Evolutionary conservation across 495 filamentous ascomycete genomes (phyloP), one percentile per base, ranked within the genome.

Genomic region (Hypomontagnella submonticulosa): DNA sequence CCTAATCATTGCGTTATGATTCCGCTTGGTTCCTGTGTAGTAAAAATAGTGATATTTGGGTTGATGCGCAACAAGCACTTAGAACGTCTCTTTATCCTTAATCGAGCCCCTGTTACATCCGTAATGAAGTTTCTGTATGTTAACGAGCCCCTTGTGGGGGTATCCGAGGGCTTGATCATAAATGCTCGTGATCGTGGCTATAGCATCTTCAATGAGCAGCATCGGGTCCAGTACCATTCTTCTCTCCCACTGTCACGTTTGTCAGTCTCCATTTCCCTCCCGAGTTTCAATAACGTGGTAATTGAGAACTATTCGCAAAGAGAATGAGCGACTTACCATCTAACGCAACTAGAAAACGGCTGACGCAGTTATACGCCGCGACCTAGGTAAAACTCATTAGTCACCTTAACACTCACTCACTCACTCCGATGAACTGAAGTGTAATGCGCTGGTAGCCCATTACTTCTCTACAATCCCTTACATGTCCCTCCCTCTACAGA

Each of bases 331-430:
- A 78, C 82, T 77, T 66, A 79, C 93, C 90, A 77, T 94, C 89
- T 63, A 97, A 71, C 15, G 91, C 91, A 30, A 96, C 91, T 63
- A 96, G 75, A 68, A 96, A 94, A 46, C 92, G 81, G 66, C 89
- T 91, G 9, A 97, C 92, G 75, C 90, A 92, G 72, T 96, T 96
- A 72, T 97, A 96, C 27, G 85, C 87, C n/a, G 88, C 90, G 57
- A 84, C 71, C 77, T 81, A 55, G 12, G 1, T 47, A 37, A 3
- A 12, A n/a, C 32, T 23, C 27, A 52, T 52, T 19, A 67, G 61
- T 43, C 41, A 4, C 10, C 9, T 13, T 3, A 3, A 13, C n/a
- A 3, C 36, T 11, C n/a, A n/a, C n/a, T n/a, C n/a, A n/a, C n/a
- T n/a, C n/a, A n/a, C n/a, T n/a, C n/a, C n/a, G n/a, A n/a, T n/a